Evolutionary conservation across 176 grass and related monocot species (phyloP).

Genomic region (Eragrostis nindensis): DNA sequence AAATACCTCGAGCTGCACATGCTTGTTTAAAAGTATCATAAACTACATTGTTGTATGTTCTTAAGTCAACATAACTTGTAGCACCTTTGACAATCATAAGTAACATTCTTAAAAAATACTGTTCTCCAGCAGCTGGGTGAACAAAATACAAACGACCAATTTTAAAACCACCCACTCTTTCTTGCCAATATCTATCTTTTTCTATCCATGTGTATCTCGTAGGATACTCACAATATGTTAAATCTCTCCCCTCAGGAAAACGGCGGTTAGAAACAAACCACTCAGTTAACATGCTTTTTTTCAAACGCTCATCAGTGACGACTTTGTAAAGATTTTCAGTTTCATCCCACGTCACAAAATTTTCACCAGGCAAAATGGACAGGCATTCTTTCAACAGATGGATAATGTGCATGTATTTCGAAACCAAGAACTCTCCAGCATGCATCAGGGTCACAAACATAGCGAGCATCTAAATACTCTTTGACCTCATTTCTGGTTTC

Average conservation of each 20-base stretch:
- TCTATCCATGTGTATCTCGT: not conserved
- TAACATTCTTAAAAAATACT: not conserved
- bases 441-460: not conserved
- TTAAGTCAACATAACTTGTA: not conserved
- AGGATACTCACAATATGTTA: not conserved
- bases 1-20: not conserved
- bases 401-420: not conserved
- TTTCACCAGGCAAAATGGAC: not conserved
- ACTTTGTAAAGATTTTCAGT: not conserved
- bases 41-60: not conserved
- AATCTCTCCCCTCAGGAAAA: not conserved
- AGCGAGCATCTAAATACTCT: not conserved
- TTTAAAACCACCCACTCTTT: too few species aligned
- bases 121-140: too few species aligned
- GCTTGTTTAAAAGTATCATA: not conserved
- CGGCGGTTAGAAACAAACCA: not conserved
- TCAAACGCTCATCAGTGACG: not conserved
- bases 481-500: not conserved
- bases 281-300: not conserved
- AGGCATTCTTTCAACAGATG: not conserved
- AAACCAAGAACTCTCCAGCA: not conserved
- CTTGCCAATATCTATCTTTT: too few species aligned
- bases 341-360: not conserved
- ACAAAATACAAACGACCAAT: too few species aligned
- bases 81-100: not conserved